These are phyloP conservation scores for Lactarius pseudohatsudake DNA, from an alignment of 768 basidiomycete genomes.

Conservation along the genomic window DNA sequence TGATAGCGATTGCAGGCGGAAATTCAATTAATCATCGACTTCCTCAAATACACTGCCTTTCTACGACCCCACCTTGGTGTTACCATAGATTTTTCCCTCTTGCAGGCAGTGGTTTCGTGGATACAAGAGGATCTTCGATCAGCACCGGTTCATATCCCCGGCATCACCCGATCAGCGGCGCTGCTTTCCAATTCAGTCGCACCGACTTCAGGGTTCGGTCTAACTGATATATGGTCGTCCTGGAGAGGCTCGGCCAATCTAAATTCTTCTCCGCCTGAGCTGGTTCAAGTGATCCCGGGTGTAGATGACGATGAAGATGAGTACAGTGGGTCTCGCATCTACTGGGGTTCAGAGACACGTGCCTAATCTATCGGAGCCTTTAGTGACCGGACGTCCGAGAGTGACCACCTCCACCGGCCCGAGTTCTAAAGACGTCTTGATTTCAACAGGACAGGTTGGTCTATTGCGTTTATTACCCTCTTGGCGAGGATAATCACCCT, in stretches of 20 bases:
- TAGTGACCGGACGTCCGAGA: background rate
- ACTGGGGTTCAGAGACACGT: conserved; percentile 7
- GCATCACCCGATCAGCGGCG: conserved; percentile 36
- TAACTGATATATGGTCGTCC: conserved; percentile 69
- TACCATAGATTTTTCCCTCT: conserved; percentile 49
- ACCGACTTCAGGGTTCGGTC: conserved; percentile 67
- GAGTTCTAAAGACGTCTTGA: background rate
- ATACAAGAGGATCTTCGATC: conserved; percentile 40
- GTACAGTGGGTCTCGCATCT: conserved; percentile 3
- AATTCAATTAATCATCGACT: conserved; percentile 18
- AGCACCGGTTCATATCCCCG: conserved; percentile 38
- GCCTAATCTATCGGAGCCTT: background rate
- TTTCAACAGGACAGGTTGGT: conserved; percentile 1
- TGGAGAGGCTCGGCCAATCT: conserved; percentile 35
- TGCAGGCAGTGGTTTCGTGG: conserved; percentile 58
- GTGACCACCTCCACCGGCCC: background rate
- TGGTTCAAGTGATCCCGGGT: conserved; percentile 5
- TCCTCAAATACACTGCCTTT: conserved; percentile 22
- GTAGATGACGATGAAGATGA: conserved; percentile 2
- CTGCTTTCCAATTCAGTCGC: conserved; percentile 51
- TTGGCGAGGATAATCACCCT: background rate
- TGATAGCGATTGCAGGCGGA: conserved; percentile 20
- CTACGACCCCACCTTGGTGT: conserved; percentile 1
- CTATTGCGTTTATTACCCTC: background rate
- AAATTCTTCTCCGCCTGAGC: conserved; percentile 5